Base-by-base conservation (phyloP, 2,329 filamentous ascomycete genomes). In the Aspergillus latus region DNA sequence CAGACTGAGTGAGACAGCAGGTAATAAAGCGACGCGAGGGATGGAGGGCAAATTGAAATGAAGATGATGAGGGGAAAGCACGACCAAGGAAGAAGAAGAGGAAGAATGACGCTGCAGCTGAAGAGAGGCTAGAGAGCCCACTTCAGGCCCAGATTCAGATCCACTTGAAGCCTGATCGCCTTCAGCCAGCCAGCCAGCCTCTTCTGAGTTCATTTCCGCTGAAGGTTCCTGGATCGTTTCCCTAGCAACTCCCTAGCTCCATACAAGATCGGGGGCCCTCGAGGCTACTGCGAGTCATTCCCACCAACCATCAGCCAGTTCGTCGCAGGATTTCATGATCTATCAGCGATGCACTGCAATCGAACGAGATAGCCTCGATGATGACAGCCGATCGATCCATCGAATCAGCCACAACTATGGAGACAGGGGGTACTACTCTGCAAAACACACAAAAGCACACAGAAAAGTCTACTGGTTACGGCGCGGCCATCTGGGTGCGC, bases 171-270 rank as follows among this genome's bases (percentile, higher is more conserved):
- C 43, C 43, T 42, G 45, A 47, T 37, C 16, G 21, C 21, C 16
- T 28, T 21, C 50, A 52, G 40, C 50, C 50, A 51, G 49, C 49
- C 49, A 52, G 49, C 46, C 30, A 48, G 28, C 28, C 44, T 29
- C 52, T 49, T 40, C 51, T 51, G 21, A 21, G 21, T 21, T 21
- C 21, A 21, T 40, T 46, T 57, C 54, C 51, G 36, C n/a, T 26
- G n/a, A 16, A 16, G 26, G 53, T 39, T 9, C 34, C 45, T 57
- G 49, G 39, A 56, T 32, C 44, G 62, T 65, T 65, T 53, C 62
- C 61, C 57, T 40, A 54, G 59, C 56, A 65, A 65, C 63, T 65
- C 59, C 63, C 63, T 62, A 42, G 10, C 45, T 47, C 29, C 45
- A 34, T 36, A n/a, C 44, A 26, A 32, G 44, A 46, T 46, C 44